phyloP scores from a whole-genome alignment of 495 filamentous ascomycete species.

The Podospora fimiseda region DNA sequence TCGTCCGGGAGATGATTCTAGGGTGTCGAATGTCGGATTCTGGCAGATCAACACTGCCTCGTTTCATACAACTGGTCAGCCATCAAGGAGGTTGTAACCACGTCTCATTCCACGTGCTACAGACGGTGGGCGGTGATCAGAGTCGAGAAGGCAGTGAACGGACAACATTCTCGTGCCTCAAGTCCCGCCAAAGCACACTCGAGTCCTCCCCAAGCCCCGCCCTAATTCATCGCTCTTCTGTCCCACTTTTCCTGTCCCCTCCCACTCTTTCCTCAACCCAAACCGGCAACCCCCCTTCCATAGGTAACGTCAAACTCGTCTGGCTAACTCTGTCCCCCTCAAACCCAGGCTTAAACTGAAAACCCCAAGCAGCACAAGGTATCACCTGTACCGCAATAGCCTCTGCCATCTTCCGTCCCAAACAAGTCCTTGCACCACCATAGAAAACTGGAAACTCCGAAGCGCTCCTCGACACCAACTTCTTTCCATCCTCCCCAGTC shows the following conservation, averaged over 20 bases:
- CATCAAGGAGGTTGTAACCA: too few species aligned
- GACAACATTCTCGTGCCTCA: too few species aligned
- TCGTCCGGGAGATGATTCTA: too few species aligned
- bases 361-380: slow-evolving; percentile 38
- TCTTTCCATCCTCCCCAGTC: slow-evolving; percentile 27
- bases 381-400: slow-evolving; percentile 48
- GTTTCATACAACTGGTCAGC: too few species aligned
- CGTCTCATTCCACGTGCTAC: too few species aligned
- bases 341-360: slow-evolving; percentile 41
- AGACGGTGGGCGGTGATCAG: too few species aligned
- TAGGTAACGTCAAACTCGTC: slow-evolving; percentile 54
- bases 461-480: slow-evolving; percentile 37
- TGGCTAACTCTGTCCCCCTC: slow-evolving; percentile 44
- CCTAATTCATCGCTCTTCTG: too few species aligned
- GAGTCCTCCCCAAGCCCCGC: too few species aligned
- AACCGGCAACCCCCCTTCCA: slow-evolving; percentile 53
- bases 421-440: slow-evolving; percentile 49
- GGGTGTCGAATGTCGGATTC: too few species aligned
- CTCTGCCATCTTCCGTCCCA: slow-evolving; percentile 58
- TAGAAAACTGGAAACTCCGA: slow-evolving; percentile 58
- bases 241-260: background rate
- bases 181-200: too few species aligned
- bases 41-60: too few species aligned
- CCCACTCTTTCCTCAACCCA: slow-evolving; percentile 20
- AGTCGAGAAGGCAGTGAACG: too few species aligned